These are phyloP conservation scores for Kwoniella shandongensis DNA, from an alignment of 768 basidiomycete species.

Conservation along the genomic window DNA sequence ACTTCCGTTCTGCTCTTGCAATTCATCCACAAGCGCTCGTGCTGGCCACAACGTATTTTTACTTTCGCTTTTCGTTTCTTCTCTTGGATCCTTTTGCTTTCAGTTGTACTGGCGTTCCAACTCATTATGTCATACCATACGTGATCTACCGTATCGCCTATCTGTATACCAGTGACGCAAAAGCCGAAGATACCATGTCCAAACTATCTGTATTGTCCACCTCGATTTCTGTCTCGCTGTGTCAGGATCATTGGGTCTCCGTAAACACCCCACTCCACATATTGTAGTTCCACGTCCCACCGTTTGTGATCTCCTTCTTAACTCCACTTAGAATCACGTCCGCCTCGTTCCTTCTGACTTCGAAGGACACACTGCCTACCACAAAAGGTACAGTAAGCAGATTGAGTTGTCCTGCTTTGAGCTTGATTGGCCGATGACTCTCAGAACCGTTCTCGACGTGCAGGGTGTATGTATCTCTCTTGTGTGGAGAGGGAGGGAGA, in stretches of 20 bases:
- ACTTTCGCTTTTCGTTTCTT: no score
- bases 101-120: no score
- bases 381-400: conserved; percentile 32
- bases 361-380: conserved; percentile 37
- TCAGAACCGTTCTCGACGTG: conserved; percentile 15
- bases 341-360: conserved; percentile 18
- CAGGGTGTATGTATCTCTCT: conserved; percentile 2
- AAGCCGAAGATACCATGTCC: no score
- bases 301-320: conserved; percentile 29
- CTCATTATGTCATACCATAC: no score
- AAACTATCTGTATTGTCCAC: no score
- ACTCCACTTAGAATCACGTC: conserved; percentile 23
- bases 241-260: no score
- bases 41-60: no score
- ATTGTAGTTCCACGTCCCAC: conserved; percentile 47
- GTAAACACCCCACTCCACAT: conserved; percentile 44
- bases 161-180: no score
- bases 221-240: no score
- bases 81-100: no score
- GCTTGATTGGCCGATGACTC: conserved; percentile 1
- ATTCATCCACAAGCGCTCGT: no score
- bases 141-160: not conserved
- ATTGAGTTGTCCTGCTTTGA: conserved; percentile 30
- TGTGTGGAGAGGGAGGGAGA: conserved; percentile 15
- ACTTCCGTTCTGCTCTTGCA: no score